Conservation (phyloP, 192 early-diverging fungal genomes). For the Dispira simplex region DNA sequence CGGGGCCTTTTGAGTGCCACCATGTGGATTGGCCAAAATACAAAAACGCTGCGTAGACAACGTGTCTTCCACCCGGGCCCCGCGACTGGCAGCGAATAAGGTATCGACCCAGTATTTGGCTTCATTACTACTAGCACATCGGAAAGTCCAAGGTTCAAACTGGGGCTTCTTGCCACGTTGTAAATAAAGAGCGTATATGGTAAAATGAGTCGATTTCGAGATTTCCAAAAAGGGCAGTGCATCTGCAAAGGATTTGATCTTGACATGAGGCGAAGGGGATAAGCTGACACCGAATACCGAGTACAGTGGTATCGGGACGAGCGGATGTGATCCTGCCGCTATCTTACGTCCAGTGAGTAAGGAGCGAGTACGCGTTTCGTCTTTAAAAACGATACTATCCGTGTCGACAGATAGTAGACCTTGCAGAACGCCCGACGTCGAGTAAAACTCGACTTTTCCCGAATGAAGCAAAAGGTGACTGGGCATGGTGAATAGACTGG, state of each 20-base stretch:
- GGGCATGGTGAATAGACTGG: neutral
- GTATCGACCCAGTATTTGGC: neutral
- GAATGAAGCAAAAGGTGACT: slow-evolving; percentile 18
- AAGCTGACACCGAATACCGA: slow-evolving; percentile 27
- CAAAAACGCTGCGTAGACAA: slow-evolving; percentile 20
- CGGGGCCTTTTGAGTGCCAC: slow-evolving; percentile 22
- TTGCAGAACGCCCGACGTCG: slow-evolving; percentile 23
- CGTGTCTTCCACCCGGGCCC: slow-evolving; percentile 21
- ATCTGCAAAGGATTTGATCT: slow-evolving; percentile 28
- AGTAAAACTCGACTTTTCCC: slow-evolving; percentile 25
- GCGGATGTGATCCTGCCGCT: slow-evolving; percentile 12
- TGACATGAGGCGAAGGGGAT: slow-evolving; percentile 24
- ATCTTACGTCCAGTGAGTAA: neutral
- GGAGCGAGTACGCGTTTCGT: slow-evolving; percentile 20
- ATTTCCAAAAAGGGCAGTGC: slow-evolving; percentile 16
- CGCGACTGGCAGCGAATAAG: neutral
- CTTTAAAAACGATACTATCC: slow-evolving; percentile 22
- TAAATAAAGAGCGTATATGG: slow-evolving; percentile 24
- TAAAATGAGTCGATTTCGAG: slow-evolving; percentile 27
- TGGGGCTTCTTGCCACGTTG: slow-evolving; percentile 22
- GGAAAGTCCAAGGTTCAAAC: slow-evolving; percentile 30
- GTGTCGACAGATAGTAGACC: slow-evolving; percentile 23
- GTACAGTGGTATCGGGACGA: slow-evolving; percentile 25
- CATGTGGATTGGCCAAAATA: slow-evolving; percentile 25
- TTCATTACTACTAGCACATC: slow-evolving; percentile 13